Evolutionary conservation across 1,284 basidiomycete species (phyloP).

Genomic region (Mycosarcoma mackinlayi): DNA sequence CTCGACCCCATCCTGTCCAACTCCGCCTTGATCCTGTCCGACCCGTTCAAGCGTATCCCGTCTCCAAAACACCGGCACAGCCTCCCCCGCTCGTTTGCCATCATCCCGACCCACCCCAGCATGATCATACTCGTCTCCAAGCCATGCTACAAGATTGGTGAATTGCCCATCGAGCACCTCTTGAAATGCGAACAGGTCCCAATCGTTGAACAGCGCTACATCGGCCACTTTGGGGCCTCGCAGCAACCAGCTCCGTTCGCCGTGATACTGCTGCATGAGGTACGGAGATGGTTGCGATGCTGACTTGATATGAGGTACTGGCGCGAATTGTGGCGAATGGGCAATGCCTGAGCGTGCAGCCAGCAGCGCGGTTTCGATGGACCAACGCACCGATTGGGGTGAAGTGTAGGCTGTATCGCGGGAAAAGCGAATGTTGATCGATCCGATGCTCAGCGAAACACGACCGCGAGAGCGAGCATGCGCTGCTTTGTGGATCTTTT

Average conservation of each 20-base stretch:
- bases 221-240: constrained; percentile 45
- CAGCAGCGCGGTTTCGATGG: constrained; percentile 9
- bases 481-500: neutral
- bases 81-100: constrained; percentile 42
- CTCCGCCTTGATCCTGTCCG: constrained; percentile 28
- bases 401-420: constrained; percentile 31
- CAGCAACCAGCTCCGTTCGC: constrained; percentile 44
- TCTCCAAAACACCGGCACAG: constrained; percentile 53
- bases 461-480: constrained; percentile 7
- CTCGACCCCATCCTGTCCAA: constrained; percentile 45
- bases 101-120: constrained; percentile 51
- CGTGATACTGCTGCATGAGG: constrained; percentile 31
- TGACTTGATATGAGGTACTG: too few relatives aligned
- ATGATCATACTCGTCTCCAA: constrained; percentile 43
- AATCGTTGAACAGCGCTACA: constrained; percentile 41
- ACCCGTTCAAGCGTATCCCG: constrained; percentile 38
- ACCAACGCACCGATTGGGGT: constrained; percentile 4
- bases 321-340: neutral
- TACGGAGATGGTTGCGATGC: constrained; percentile 14
- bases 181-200: constrained; percentile 55
- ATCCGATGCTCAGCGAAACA: constrained; percentile 31
- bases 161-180: constrained; percentile 53
- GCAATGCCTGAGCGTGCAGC: constrained; percentile 7
- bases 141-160: constrained; percentile 18
- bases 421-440: constrained; percentile 50